phyloP scores from a whole-genome alignment of 1,284 basidiomycete species.

The Polyporus tsugae region DNA sequence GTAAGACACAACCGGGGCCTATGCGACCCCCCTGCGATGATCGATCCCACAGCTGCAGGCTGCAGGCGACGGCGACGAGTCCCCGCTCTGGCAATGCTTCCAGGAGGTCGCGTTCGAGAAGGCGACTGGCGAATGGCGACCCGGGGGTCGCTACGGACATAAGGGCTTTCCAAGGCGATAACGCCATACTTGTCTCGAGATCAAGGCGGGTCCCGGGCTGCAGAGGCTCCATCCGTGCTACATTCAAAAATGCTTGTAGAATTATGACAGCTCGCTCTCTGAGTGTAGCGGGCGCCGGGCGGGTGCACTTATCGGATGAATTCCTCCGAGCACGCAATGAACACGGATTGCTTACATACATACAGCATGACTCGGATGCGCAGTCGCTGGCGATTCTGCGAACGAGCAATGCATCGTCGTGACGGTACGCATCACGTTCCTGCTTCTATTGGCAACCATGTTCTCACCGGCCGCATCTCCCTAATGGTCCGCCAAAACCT shows the following conservation, averaged over 20 bases:
- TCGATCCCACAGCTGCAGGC: not conserved
- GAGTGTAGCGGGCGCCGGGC: too few species aligned
- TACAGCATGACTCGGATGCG: too few species aligned
- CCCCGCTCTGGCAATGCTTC: conserved; percentile 4
- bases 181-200: not conserved
- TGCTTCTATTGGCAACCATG: not conserved
- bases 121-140: not conserved
- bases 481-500: not conserved
- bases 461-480: not conserved
- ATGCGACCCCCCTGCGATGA: not conserved
- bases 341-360: too few species aligned
- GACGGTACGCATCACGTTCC: not conserved
- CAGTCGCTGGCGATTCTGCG: too few species aligned
- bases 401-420: not conserved
- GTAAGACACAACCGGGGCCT: not conserved
- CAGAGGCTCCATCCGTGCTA: too few species aligned
- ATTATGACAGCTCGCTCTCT: too few species aligned
- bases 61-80: not conserved
- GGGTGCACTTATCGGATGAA: too few species aligned
- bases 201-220: too few species aligned
- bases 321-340: too few species aligned
- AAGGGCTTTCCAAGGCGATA: not conserved
- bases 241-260: too few species aligned
- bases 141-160: not conserved
- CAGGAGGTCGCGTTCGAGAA: conserved; percentile 2